phyloP scores from a whole-genome alignment of 768 basidiomycete species.

The Hypholoma fasciculare region DNA sequence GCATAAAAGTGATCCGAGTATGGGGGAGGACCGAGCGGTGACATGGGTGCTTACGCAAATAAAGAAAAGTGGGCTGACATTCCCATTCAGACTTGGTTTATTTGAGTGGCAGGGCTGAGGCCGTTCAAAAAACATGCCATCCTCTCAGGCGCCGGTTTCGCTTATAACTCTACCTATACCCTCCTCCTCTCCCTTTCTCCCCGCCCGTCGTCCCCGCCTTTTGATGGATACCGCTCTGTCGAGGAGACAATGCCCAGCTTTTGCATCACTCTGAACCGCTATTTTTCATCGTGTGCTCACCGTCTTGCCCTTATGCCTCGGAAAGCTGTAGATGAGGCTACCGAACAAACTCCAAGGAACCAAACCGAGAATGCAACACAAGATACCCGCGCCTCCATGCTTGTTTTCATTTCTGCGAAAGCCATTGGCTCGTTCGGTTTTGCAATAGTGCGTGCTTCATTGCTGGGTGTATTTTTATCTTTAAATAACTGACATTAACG shows the following conservation, averaged over 20 bases:
- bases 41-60: conserved; percentile 30
- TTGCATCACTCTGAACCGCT: conserved; percentile 1
- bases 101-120: not conserved
- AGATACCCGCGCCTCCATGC: conserved; percentile 18
- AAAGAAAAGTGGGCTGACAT: conserved; percentile 42
- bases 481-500: conserved; percentile 6
- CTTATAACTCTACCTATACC: conserved; percentile 12
- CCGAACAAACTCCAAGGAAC: conserved; percentile 7
- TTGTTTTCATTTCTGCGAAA: conserved; percentile 34
- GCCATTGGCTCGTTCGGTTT: conserved; percentile 34
- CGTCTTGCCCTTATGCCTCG: conserved; percentile 18
- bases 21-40: conserved; percentile 8
- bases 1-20: no score
- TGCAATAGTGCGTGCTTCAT: conserved; percentile 33
- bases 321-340: conserved; percentile 13
- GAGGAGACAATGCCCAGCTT: conserved; percentile 14
- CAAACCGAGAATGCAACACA: conserved; percentile 7
- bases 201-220: conserved; percentile 3
- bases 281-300: conserved; percentile 12
- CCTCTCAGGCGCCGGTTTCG: conserved; percentile 13
- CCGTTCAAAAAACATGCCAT: conserved; percentile 25
- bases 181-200: not conserved
- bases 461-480: not conserved
- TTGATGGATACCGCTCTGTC: conserved; percentile 2
- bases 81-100: conserved; percentile 9